phyloP scores from a whole-genome alignment of 2,329 filamentous ascomycete genomes.

The Colletotrichum tamarilloi region DNA sequence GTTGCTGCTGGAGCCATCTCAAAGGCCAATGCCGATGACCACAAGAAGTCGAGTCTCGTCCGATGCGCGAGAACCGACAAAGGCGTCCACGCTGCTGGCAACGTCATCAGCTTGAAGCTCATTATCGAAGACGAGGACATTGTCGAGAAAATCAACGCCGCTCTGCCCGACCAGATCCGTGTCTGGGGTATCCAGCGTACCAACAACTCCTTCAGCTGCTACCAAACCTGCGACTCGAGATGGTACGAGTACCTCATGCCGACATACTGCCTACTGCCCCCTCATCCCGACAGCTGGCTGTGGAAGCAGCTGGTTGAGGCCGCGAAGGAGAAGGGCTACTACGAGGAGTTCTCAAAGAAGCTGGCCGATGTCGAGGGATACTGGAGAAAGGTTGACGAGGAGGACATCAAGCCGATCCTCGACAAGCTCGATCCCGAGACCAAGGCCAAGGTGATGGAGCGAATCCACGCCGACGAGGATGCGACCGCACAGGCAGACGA shows the following conservation, averaged over 20 bases:
- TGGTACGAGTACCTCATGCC: conserved; percentile 99
- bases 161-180: conserved; percentile 88
- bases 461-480: conserved; percentile 59
- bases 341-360: conserved; percentile 74
- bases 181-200: conserved; percentile 95
- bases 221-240: conserved; percentile 92
- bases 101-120: conserved; percentile 93
- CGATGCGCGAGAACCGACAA: conserved; percentile 97
- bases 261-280: conserved; percentile 90
- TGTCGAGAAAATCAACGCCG: conserved; percentile 89
- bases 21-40: conserved; percentile 96
- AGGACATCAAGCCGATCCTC: conserved; percentile 78
- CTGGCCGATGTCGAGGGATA: conserved; percentile 84
- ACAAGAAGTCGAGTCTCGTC: conserved; percentile 94
- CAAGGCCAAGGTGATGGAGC: conserved; percentile 70
- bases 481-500: conserved; percentile 34
- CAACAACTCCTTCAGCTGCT: conserved; percentile 92
- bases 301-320: conserved; percentile 85
- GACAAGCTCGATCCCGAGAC: conserved; percentile 72
- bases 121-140: conserved; percentile 93
- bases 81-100: conserved; percentile 95
- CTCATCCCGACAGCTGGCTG: conserved; percentile 87
- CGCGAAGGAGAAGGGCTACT: conserved; percentile 77
- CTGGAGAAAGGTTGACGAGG: conserved; percentile 86
- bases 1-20: conserved; percentile 92